A percentile compares a stretch with the other conserved stretches of the same genome.
Evolutionary conservation across 495 filamentous ascomycete genomes (phyloP).

Genomic region (Aspergillus indologenus): DNA sequence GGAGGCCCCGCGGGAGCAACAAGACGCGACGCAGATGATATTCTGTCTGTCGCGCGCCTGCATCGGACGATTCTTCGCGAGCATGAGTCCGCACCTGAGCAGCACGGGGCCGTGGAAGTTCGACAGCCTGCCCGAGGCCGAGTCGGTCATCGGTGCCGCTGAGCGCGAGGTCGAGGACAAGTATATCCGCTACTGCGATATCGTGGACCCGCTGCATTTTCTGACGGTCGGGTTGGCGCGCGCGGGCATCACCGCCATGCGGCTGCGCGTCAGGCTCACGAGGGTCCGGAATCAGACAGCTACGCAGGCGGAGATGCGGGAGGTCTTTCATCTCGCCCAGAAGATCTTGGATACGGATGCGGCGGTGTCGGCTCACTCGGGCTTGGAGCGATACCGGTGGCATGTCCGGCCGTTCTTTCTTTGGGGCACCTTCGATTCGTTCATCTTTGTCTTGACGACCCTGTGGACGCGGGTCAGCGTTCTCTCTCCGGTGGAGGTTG

Average conservation of each 20-base stretch:
- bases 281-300: slow-evolving; percentile 11
- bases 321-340: slow-evolving; percentile 15
- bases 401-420: slow-evolving; percentile 16
- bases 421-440: slow-evolving; percentile 5
- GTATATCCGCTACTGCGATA: slow-evolving; percentile 50
- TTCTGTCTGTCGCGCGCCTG: slow-evolving; percentile 68
- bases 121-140: slow-evolving; percentile 38
- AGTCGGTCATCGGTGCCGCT: slow-evolving; percentile 29
- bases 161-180: slow-evolving; percentile 36
- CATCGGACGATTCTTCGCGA: slow-evolving; percentile 15
- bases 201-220: slow-evolving; percentile 60
- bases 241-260: slow-evolving; percentile 19
- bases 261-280: slow-evolving; percentile 16
- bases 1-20: slow-evolving; percentile 35
- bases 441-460: too few species aligned
- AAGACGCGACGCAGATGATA: slow-evolving; percentile 70
- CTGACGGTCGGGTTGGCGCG: slow-evolving; percentile 56
- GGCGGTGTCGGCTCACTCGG: slow-evolving; percentile 3
- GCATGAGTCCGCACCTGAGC: slow-evolving; percentile 5
- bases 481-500: too few species aligned
- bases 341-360: slow-evolving; percentile 21
- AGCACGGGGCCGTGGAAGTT: slow-evolving; percentile 10
- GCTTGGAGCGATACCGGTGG: slow-evolving; percentile 11
- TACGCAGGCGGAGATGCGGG: slow-evolving; percentile 9
- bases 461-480: too few species aligned